Conservation (phyloP, 495 filamentous ascomycete genomes). For the Trichoderma virens region DNA sequence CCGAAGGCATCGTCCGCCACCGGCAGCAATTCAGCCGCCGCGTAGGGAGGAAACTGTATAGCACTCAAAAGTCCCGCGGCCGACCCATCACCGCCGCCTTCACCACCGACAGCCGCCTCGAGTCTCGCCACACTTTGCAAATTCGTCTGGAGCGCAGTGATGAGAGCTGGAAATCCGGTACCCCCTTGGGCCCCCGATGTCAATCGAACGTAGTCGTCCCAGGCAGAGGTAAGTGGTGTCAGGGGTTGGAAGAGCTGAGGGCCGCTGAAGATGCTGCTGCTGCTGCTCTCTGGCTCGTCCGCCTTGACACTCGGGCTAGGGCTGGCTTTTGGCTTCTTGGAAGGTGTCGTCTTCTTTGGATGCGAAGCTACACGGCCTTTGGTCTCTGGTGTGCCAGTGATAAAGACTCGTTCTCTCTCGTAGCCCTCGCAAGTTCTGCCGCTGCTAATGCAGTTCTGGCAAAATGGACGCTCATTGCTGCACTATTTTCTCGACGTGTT, state of each 20-base stretch:
- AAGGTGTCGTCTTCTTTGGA: constrained; percentile 33
- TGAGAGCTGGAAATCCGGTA: constrained; percentile 7
- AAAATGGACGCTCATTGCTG: constrained; percentile 55
- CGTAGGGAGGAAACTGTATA: constrained; percentile 18
- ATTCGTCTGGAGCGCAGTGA: constrained; percentile 29
- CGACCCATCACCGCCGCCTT: neutral
- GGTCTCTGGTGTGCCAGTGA: constrained; percentile 36
- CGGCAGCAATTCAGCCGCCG: constrained; percentile 22
- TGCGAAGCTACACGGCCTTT: constrained; percentile 38
- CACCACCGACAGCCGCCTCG: constrained; percentile 11
- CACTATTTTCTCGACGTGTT: constrained; percentile 24
- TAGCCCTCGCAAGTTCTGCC: constrained; percentile 57
- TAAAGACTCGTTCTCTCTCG: constrained; percentile 46
- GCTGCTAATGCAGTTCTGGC: constrained; percentile 56
- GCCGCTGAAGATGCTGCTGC: constrained; percentile 14
- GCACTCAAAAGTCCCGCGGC: neutral
- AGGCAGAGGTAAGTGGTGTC: constrained; percentile 33
- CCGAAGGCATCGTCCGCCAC: constrained; percentile 27
- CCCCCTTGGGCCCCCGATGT: constrained; percentile 14
- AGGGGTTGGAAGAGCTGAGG: constrained; percentile 16
- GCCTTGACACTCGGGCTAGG: neutral
- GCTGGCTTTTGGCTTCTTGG: constrained; percentile 20
- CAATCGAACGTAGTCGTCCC: constrained; percentile 31
- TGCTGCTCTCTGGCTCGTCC: constrained; percentile 10
- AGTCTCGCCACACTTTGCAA: constrained; percentile 18